Base-by-base conservation (phyloP, 2,329 filamentous ascomycete species). In the Colletotrichum musae region DNA sequence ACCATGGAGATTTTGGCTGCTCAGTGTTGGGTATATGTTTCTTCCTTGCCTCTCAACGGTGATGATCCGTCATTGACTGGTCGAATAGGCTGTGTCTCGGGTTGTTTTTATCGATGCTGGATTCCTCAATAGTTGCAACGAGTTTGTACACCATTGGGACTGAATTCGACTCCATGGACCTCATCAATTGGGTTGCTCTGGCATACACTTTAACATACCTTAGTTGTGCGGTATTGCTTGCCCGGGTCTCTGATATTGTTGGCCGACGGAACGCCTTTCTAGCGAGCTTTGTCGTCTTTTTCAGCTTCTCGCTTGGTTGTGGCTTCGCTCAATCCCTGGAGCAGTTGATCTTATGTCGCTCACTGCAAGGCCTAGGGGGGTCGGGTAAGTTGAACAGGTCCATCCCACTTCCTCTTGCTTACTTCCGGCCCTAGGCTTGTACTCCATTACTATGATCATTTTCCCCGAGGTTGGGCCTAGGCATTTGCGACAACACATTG, bases 121-220 rank as follows among this genome's bases (percentile, higher is more conserved):
- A 90, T 75, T 84, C 85, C 1, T 88, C 88, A 4, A 89, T 91
- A 45, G 85, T 91, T 1, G 87, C 88, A 1, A 90, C 88, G 13
- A 86, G 86, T 52, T 76, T 91, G 10, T 86, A 86, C 72, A 81
- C 80, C n/a, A 90, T 90, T 54, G 85, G 84, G 2, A 75, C 74
- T 16, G 86, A 90, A 4, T 87, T 90, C 54, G 64, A 81, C 12
- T 79, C 81, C 15, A 72, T 86, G 3, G 76, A 80, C 12, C 74
- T 73, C 4, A 81, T 87, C 61, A 88, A 87, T 73, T 88, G 86
- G 86, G 82, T 89, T 0, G 86, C 86, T 0, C 78, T 90, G 45
- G 80, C 86, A 6, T 89, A 89, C 72, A 88, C 86, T 0, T 78
- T 90, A 24, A 79, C 87, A 12, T 89, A 89, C 72, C 81, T 90